Evolutionary conservation across 352 stramenopile genomes (phyloP), one percentile per base, ranked within the genome.

Genomic region (Phytopythium cucurbitacearum): DNA sequence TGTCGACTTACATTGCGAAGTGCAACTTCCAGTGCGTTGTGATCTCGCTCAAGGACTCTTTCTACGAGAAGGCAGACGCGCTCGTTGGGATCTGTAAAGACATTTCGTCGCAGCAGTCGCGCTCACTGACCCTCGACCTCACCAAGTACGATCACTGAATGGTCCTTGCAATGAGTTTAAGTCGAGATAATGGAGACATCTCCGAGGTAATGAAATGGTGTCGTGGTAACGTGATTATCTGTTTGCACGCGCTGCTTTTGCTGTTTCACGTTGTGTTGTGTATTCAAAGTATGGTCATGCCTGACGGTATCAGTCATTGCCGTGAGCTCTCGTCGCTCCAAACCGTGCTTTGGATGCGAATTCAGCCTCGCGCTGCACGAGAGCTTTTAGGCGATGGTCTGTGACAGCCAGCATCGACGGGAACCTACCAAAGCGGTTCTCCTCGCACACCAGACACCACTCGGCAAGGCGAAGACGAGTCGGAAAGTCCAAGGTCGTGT

Each of bases 11-110:
- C 67, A 98, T 99, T 53, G 77, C 89, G 15, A 96, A 97, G 53
- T 89, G 87, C 51, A 84, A 97, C 63, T 98, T 98, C 64, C 96
- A 99, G 66, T 99, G 96, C 69, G 93, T 99, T 48, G 95, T 99
- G 11, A 99, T 99, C 56, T 99, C 94, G 55, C 76, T 99, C 45
- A 99, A 99, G 69, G 94, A 99, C 58, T 89, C 95, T 35, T 98
- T 99, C 64, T 99, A 98, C 70, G 83, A 97, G 49, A 95, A 97
- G 37, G 91, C 93, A 0, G 89, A 98, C 51, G 85, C 80, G 4
- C 71, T 98, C n/a, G 87, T 98, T 8, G 94, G 94, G 5, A 91
- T 98, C 21, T 87, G 73, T 65, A 96, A 94, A 48, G 83, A 93
- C 52, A 89, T 93, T 43, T 65, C 60, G 10, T 52, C 67, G 21